Base-by-base conservation (phyloP, 441 rosid genomes). In the Arabidopsis lyrata region DNA sequence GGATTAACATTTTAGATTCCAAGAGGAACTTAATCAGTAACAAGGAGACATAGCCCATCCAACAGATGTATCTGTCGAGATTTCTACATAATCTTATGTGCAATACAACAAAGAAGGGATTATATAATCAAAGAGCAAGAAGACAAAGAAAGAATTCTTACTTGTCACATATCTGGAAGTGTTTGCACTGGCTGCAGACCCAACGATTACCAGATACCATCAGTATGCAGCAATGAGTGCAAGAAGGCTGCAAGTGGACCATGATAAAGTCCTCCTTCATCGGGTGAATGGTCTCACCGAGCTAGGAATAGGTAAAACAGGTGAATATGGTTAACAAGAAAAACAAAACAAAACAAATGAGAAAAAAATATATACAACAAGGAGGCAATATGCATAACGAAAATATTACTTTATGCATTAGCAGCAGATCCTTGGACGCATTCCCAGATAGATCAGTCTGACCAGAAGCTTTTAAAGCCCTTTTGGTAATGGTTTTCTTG, bases 191-290 rank as follows among this genome's bases (percentile, higher is more conserved):
- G 75, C 79, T 84, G 88, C 99, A 96, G 78, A 87, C 90, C 97
- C 98, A 92, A 22, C 90, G 92, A 63, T 80, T 89, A 62, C 98
- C 99, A 2, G 97, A 85, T 42, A 90, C 98, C 97, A 96, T 93
- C 66, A 93, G 80, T 58, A 82, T 79, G 78, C 97, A 93, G 77
- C 99, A 95, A 81, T 95, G 97, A 1, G 83, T 75, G 82, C 97
- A 96, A 66, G 96, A 87, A 78, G 86, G 89, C 83, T 91, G 99
- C 81, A 96, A 83, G 82, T 96, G 97, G 77, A 96, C 98, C 97
- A 95, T 92, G 79, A 95, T 95, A 82, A 93, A 96, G 78, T 93
- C 99, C 71, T 95, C 99, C 88, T 93, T 95, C 99, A 95, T 95
- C 0, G 99, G 98, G 79, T 82, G 82, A 80, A 95, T 95, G 62